These are phyloP conservation scores for Yamadazyma ubonensis DNA, from an alignment of 805 yeast genomes.

Conservation along the genomic window DNA sequence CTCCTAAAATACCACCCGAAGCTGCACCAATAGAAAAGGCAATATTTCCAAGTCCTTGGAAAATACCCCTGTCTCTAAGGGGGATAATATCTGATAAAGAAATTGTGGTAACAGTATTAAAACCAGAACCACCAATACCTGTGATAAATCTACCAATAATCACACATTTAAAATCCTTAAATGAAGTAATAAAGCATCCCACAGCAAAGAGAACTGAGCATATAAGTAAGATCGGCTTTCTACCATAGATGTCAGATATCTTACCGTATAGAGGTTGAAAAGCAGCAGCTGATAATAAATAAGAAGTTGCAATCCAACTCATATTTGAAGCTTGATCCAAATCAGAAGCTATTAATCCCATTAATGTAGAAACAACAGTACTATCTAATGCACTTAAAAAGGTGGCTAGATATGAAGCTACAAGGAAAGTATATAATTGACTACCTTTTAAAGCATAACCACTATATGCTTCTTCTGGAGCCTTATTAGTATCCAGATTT, in stretches of 20 bases:
- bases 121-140: conserved; percentile 92
- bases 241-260: conserved; percentile 68
- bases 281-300: conserved; percentile 65
- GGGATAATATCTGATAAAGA: conserved; percentile 76
- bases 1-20: conserved; percentile 47
- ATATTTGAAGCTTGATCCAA: conserved; percentile 60
- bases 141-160: conserved; percentile 67
- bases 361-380: conserved; percentile 64
- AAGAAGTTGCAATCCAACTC: conserved; percentile 75
- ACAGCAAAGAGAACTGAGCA: conserved; percentile 57
- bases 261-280: conserved; percentile 75
- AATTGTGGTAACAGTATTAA: conserved; percentile 71
- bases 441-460: conserved; percentile 31
- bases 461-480: conserved; percentile 15
- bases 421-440: conserved; percentile 29
- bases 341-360: conserved; percentile 68
- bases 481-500: conserved; percentile 6
- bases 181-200: conserved; percentile 56
- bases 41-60: conserved; percentile 79
- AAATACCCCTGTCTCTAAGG: conserved; percentile 71
- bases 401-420: conserved; percentile 36
- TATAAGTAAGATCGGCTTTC: conserved; percentile 50
- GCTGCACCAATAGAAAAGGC: conserved; percentile 70
- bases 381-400: conserved; percentile 67
- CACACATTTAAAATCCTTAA: conserved; percentile 46